Base-by-base conservation (phyloP, 805 yeast species). In the Myxozyma udenii region DNA sequence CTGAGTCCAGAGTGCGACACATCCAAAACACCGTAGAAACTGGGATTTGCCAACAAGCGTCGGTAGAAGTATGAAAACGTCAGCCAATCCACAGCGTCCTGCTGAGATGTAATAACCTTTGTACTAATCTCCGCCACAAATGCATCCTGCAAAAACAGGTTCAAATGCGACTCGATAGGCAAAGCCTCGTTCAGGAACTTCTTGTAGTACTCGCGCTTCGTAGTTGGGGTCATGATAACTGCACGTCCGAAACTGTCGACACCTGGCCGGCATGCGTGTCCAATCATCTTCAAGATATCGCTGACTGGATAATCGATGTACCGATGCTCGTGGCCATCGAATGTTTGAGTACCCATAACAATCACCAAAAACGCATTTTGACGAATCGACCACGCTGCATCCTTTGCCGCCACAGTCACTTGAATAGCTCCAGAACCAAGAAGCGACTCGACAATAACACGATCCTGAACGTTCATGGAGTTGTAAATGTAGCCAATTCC, bases 61-160 rank as follows among this genome's bases (percentile, higher is more conserved):
- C 95, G 74, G 68, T 87, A 93, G 63, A 90, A 85, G 61, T 82
- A 85, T 0, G 95, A 78, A 65, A 78, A 87, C 0, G 96, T 85
- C 30, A 93, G 64, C 95, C 95, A 88, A 62, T 91, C 96, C 53
- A 93, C 79, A 61, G 95, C 87, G 60, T 85, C 93, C 62, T 90
- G 96, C 63, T 85, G 80, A 5, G 78, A 74, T 41, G 73, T 75
- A 51, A 91, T 77, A 12, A 81, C 73, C 1, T 79, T 73, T 4
- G 81, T 77, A 33, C 85, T 78, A n/a, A 89, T 82, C 61, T 87
- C 98, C 41, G 80, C 78, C 38, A 86, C 66, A 32, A 91, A 75
- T 0, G 78, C 74, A 64, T 93, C 97, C 53, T 78, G 83, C 12
- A 89, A 58, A 48, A 70, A 69, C 16, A 72, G 68, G 50, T 77